Conservation (phyloP, 2,329 filamentous ascomycete species). For the Cytospora piceae region DNA sequence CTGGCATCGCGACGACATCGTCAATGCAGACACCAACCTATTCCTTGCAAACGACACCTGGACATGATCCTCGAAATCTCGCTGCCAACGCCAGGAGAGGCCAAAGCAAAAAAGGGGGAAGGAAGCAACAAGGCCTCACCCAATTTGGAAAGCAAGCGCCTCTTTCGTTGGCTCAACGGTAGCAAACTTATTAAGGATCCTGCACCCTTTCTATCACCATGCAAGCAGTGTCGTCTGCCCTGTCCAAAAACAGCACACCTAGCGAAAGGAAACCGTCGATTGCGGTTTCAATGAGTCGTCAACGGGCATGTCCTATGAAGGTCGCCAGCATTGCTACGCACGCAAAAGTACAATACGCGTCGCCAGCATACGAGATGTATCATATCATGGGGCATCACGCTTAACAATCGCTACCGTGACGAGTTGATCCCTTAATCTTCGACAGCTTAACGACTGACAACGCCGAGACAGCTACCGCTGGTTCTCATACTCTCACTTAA, state of each 20-base stretch:
- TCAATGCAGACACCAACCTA: not conserved
- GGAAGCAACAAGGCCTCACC: not conserved
- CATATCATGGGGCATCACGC: slow-evolving; percentile 10
- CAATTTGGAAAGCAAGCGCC: not conserved
- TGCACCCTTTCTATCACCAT: not conserved
- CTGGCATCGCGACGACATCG: not conserved
- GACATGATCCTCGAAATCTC: not conserved
- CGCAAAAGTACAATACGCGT: slow-evolving; percentile 7
- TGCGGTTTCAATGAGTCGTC: not conserved
- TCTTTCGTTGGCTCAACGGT: not conserved
- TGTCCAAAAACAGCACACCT: not conserved
- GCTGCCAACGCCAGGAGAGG: not conserved
- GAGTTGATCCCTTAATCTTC: not conserved
- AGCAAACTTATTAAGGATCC: slow-evolving; percentile 9
- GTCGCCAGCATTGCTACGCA: no score
- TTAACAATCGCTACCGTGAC: slow-evolving; percentile 10
- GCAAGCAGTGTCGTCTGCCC: not conserved
- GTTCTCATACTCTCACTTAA: no score
- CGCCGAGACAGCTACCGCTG: no score
- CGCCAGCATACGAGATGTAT: slow-evolving; percentile 12
- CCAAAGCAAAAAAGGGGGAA: not conserved
- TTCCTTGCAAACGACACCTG: not conserved
- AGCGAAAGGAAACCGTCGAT: not conserved
- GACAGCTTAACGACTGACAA: no score
- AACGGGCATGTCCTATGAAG: not conserved